These are phyloP conservation scores for Ammopiptanthus mongolicus DNA, from an alignment of 306 rosid species.

Conservation along the genomic window DNA sequence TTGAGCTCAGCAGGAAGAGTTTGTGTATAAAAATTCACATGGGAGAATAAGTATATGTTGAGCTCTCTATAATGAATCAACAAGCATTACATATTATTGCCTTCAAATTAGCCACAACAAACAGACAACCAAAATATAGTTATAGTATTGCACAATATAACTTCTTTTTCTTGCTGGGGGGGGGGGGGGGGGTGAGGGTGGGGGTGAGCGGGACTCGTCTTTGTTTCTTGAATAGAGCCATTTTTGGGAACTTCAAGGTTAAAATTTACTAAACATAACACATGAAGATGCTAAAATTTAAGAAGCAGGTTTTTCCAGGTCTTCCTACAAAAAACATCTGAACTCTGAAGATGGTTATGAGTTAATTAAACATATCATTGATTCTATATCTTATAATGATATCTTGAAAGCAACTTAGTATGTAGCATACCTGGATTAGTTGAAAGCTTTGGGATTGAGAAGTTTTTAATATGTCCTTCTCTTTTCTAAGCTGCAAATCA, in stretches of 20 bases:
- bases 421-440: slow-evolving; percentile 42
- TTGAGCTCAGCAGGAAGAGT: background rate
- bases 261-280: background rate
- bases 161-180: background rate
- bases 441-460: slow-evolving; percentile 57
- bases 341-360: background rate
- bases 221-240: background rate
- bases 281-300: background rate
- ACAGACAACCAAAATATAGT: background rate
- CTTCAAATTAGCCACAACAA: background rate
- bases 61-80: background rate
- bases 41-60: background rate
- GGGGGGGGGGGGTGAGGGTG: background rate
- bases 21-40: background rate
- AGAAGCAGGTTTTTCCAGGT: background rate
- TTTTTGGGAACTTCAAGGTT: background rate
- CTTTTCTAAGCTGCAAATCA: slow-evolving; percentile 62
- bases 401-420: slow-evolving; percentile 4
- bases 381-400: background rate
- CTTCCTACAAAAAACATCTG: background rate
- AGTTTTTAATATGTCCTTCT: slow-evolving; percentile 47
- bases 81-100: background rate
- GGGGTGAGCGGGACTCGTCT: background rate
- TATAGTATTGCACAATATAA: background rate
- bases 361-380: background rate